phyloP scores from a whole-genome alignment of 768 basidiomycete species.

The Sporobolomyces roseus region DNA sequence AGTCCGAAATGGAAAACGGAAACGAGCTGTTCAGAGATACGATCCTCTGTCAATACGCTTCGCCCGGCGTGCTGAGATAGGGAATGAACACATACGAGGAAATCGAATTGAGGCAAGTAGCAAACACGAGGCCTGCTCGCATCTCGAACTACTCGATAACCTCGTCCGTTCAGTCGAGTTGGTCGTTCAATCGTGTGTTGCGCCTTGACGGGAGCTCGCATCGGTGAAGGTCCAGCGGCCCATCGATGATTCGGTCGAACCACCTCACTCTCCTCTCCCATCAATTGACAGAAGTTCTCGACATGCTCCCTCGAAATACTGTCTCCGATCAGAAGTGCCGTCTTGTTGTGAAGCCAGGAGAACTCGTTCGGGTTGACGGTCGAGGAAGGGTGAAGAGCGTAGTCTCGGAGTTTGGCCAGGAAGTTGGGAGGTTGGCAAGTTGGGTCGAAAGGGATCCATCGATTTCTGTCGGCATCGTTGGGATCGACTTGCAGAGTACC shows the following conservation, averaged over 20 bases:
- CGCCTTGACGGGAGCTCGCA: conserved; percentile 32
- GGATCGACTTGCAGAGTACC: conserved; percentile 37
- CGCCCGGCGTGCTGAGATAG: neutral
- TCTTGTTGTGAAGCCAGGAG: conserved; percentile 41
- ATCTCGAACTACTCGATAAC: conserved; percentile 41
- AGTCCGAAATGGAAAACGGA: conserved; percentile 45
- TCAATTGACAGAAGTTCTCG: conserved; percentile 44
- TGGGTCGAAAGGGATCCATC: conserved; percentile 36
- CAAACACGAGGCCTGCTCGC: conserved; percentile 43
- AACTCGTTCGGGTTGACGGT: conserved; percentile 12
- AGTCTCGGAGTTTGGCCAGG: conserved; percentile 37
- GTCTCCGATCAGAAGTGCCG: conserved; percentile 44
- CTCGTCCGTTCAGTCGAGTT: conserved; percentile 16
- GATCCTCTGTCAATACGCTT: too few species aligned
- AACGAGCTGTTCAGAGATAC: conserved; percentile 29
- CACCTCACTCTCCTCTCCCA: conserved; percentile 44
- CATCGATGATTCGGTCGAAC: conserved; percentile 33
- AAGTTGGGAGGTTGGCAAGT: conserved; percentile 39
- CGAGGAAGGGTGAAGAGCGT: neutral
- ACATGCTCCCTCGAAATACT: conserved; percentile 45
- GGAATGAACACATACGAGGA: conserved; percentile 32
- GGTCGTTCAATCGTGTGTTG: conserved; percentile 25
- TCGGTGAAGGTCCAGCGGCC: conserved; percentile 12
- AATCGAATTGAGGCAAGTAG: conserved; percentile 43
- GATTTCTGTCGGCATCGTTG: conserved; percentile 36